These are phyloP conservation scores for Lyophyllum shimeji DNA, from an alignment of 768 basidiomycete species.

Conservation along the genomic window DNA sequence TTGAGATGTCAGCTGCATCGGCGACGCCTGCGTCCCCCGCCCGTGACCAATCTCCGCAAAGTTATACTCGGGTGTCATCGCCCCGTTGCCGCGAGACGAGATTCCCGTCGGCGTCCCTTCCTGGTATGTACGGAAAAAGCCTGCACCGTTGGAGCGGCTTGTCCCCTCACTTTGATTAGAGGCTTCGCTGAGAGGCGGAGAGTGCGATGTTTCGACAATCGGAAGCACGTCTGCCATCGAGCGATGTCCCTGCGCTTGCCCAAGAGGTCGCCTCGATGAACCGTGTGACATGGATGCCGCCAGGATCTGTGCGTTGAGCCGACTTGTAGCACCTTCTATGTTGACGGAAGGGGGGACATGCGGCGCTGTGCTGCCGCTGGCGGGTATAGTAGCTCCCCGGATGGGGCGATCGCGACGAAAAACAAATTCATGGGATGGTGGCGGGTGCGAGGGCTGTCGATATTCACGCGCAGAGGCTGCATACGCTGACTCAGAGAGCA, in stretches of 20 bases:
- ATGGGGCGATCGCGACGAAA: constrained; percentile 33
- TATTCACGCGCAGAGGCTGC: constrained; percentile 19
- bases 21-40: constrained; percentile 42
- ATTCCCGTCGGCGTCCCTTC: constrained; percentile 30
- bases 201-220: constrained; percentile 59
- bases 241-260: constrained; percentile 30
- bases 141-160: constrained; percentile 53
- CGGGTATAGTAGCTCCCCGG: constrained; percentile 24
- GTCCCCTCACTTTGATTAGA: constrained; percentile 54
- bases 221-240: constrained; percentile 50
- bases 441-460: constrained; percentile 21
- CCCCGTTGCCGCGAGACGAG: constrained; percentile 48
- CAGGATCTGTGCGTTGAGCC: constrained; percentile 36
- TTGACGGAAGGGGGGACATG: constrained; percentile 28
- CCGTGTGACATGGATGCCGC: constrained; percentile 29
- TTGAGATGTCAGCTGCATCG: constrained; percentile 11
- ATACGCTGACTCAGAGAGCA: constrained; percentile 25
- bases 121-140: constrained; percentile 60
- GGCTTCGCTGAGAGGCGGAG: constrained; percentile 61
- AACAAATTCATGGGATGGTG: constrained; percentile 32
- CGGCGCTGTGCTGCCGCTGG: constrained; percentile 12
- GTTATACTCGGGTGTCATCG: constrained; percentile 70
- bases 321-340: constrained; percentile 31
- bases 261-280: constrained; percentile 39
- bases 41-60: constrained; percentile 80